Evolutionary conservation across 768 basidiomycete species (phyloP), one percentile per base, ranked within the genome.

Genomic region (Kwoniella sp.): DNA sequence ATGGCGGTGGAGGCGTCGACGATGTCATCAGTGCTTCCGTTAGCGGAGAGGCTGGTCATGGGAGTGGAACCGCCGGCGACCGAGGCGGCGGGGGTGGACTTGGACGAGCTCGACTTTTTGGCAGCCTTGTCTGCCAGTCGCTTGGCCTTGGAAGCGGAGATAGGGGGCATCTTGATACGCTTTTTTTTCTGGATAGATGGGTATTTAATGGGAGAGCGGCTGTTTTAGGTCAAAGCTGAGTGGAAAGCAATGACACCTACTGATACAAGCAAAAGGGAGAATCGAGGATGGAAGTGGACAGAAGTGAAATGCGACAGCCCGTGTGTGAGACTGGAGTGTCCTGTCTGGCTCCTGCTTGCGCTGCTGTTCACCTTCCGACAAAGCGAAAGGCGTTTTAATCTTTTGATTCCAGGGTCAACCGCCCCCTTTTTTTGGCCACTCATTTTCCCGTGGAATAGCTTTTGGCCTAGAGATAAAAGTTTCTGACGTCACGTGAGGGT

Each of bases 71-170:
- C 77, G 2, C 81, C 71, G 50, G 79, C 79, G 23, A 79, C 78
- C 1, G 87, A 87, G 48, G 82, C 84, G 0, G 83, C 76, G 3
- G 87, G 85, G 26, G 81, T 74, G 70, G 79, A 76, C 11, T 80
- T 80, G 14, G 83, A 80, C 8, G 73, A 70, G 25, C 54, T 52
- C 20, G 60, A 47, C 57, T 69, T 9, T 65, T 79, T 85, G 9
- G 85, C 80, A 49, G 82, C 80, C 76, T 95, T 95, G 76, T 93
- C 92, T 56, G 89, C 91, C 51, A 95, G 82, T 41, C 93, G 84
- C 75, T 96, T 96, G 76, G 90, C 88, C 65, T 78, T 78, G 32
- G 75, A 75, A 46, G 76, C 76, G 34, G 73, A 74, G 22, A 29
- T 38, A 32, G 73, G 73, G 46, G 73, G 67, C 73, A 75, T 75